Evolutionary conservation across 768 basidiomycete species (phyloP).

Genomic region (Kwoniella sp.): DNA sequence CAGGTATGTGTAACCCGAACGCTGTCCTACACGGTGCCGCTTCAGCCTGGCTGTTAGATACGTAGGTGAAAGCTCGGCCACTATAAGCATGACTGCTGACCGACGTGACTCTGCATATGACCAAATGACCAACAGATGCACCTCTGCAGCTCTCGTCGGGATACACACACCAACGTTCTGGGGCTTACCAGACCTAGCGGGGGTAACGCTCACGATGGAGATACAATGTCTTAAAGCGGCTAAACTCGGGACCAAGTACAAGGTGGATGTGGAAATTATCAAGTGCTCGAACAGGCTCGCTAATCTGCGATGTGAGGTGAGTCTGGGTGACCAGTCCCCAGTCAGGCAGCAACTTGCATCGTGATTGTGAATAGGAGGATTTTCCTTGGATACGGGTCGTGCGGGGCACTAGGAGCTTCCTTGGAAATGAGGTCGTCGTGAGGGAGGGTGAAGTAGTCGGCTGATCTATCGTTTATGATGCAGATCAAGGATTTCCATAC

Average conservation of each 20-base stretch:
- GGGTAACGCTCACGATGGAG: slow-evolving; percentile 37
- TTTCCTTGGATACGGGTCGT: too few species aligned
- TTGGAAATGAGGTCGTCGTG: too few species aligned
- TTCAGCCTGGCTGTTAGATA: slow-evolving; percentile 40
- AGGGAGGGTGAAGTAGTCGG: too few species aligned
- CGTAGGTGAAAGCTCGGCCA: slow-evolving; percentile 39
- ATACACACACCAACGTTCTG: slow-evolving; percentile 43
- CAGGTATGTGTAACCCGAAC: slow-evolving; percentile 40
- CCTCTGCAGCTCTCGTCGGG: slow-evolving; percentile 36
- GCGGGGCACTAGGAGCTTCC: too few species aligned
- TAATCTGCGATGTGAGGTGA: slow-evolving; percentile 34
- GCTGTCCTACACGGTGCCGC: slow-evolving; percentile 42
- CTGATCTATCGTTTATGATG: too few species aligned
- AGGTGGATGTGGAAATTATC: slow-evolving; percentile 25
- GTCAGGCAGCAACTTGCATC: too few species aligned
- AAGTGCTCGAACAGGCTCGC: slow-evolving; percentile 24
- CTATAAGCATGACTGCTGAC: slow-evolving; percentile 35
- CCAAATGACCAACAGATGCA: slow-evolving; percentile 30
- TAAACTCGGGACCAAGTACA: slow-evolving; percentile 22
- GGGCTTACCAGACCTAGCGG: slow-evolving; percentile 39
- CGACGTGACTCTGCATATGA: slow-evolving; percentile 2
- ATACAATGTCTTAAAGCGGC: slow-evolving; percentile 39
- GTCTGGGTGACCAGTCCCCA: slow-evolving; percentile 5
- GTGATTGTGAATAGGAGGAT: too few species aligned
- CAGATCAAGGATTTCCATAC: slow-evolving; percentile 30